Percentiles rank a stretch among this genome's conserved stretches.
Evolutionary conservation across 441 rosid genomes (phyloP).

Genomic region (Hura crepitans): DNA sequence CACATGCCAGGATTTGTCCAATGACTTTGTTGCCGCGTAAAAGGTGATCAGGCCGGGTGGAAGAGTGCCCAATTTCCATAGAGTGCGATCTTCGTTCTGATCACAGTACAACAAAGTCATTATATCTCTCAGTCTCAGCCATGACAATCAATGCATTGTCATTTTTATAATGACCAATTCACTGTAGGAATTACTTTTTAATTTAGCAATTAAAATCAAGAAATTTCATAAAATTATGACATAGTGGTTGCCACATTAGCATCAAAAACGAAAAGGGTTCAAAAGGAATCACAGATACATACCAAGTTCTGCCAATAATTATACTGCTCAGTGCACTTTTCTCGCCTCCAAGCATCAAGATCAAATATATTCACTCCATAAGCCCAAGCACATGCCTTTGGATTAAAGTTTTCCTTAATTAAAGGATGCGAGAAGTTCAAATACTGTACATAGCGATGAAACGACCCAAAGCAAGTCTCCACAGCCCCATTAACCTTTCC

Average conservation of each 20-base stretch:
- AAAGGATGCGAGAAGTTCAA: conserved; percentile 63
- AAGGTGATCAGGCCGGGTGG: conserved; percentile 85
- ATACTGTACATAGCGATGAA: conserved; percentile 69
- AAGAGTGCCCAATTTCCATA: conserved; percentile 72
- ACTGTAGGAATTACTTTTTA: neutral
- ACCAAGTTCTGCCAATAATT: conserved; percentile 89
- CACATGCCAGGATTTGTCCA: conserved; percentile 89
- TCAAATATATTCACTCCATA: conserved; percentile 81
- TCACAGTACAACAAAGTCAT: conserved; percentile 19
- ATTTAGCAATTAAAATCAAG: neutral
- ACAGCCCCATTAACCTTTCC: conserved; percentile 91
- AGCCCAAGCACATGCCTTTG: conserved; percentile 84
- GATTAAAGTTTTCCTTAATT: conserved; percentile 60
- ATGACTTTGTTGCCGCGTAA: conserved; percentile 66
- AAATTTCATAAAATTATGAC: neutral
- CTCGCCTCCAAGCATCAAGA: conserved; percentile 83
- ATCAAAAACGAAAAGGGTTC: conserved; percentile 2
- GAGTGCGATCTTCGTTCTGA: conserved; percentile 63
- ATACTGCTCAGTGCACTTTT: conserved; percentile 67
- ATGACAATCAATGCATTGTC: conserved; percentile 3
- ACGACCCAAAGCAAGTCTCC: conserved; percentile 85
- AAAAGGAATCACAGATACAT: conserved; percentile 10
- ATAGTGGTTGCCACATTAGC: neutral
- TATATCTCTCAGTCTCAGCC: neutral
- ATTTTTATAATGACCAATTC: neutral